phyloP scores from a whole-genome alignment of 2,329 filamentous ascomycete species.

The Ceratocystis huliohia region DNA sequence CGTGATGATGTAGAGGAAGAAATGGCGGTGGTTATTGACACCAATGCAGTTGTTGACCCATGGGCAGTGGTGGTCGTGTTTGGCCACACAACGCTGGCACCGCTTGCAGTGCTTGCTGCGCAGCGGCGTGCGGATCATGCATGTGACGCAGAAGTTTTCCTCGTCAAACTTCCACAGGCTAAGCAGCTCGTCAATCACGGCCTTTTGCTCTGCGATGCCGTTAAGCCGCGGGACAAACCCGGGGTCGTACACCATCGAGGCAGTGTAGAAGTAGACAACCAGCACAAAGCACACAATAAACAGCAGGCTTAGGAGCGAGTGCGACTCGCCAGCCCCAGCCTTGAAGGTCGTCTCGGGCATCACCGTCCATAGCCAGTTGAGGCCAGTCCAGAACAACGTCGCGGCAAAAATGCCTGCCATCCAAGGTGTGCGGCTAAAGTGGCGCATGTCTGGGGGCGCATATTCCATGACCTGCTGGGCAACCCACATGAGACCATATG shows the following conservation, averaged over 20 bases:
- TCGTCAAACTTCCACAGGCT: conserved; percentile 83
- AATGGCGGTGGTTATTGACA: conserved; percentile 90
- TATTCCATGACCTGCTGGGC: conserved; percentile 67
- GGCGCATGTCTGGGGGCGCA: conserved; percentile 76
- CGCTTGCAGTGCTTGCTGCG: conserved; percentile 91
- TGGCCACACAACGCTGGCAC: conserved; percentile 84
- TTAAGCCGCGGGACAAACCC: conserved; percentile 86
- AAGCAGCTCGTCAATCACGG: conserved; percentile 76
- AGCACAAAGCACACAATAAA: conserved; percentile 54
- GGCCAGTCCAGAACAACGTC: conserved; percentile 66
- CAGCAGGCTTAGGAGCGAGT: conserved; percentile 63
- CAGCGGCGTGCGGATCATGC: conserved; percentile 86
- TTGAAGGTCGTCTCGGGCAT: conserved; percentile 36
- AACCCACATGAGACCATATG: conserved; percentile 61
- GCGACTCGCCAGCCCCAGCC: conserved; percentile 37
- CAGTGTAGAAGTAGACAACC: conserved; percentile 74
- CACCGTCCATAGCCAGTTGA: conserved; percentile 63
- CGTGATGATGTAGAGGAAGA: conserved; percentile 75
- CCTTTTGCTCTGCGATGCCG: conserved; percentile 79
- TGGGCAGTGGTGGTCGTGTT: conserved; percentile 94
- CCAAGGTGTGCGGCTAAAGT: conserved; percentile 86
- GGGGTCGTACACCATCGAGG: conserved; percentile 77
- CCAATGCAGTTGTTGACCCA: conserved; percentile 97
- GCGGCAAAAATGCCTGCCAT: conserved; percentile 86
- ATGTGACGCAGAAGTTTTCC: conserved; percentile 81